phyloP scores from a whole-genome alignment of 164 flowering plant species.

The Tinospora cordifolia region DNA sequence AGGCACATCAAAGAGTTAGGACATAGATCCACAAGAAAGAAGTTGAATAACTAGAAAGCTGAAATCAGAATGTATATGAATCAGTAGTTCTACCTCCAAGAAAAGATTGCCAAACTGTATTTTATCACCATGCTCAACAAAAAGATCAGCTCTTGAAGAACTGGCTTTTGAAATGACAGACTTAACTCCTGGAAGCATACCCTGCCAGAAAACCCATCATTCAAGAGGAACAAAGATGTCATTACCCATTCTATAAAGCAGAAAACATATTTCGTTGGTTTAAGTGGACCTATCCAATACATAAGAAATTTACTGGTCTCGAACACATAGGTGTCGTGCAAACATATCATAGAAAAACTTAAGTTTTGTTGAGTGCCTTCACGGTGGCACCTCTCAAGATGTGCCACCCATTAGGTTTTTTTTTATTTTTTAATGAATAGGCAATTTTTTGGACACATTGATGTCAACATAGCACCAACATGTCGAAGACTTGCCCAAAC shows the following conservation, averaged over 20 bases:
- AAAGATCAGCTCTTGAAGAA: slow-evolving; percentile 63
- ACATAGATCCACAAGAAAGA: neutral
- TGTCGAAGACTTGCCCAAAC: too few species aligned
- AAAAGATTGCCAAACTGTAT: slow-evolving; percentile 64
- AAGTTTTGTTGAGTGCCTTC: too few species aligned
- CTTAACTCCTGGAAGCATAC: slow-evolving; percentile 57
- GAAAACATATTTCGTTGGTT: neutral
- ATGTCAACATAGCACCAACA: too few species aligned
- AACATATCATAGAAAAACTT: too few species aligned
- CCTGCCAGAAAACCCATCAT: slow-evolving; percentile 30
- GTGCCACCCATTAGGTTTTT: too few species aligned
- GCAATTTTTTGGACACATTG: too few species aligned
- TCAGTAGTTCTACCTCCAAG: slow-evolving; percentile 52
- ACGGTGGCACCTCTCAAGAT: too few species aligned
- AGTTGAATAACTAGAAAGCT: neutral
- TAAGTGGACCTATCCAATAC: neutral
- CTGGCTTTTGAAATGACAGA: slow-evolving; percentile 85
- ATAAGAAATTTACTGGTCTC: too few species aligned
- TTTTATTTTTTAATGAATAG: too few species aligned
- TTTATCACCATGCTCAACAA: slow-evolving; percentile 64
- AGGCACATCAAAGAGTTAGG: neutral
- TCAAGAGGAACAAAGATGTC: neutral
- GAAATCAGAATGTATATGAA: neutral
- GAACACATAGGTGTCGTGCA: too few species aligned
- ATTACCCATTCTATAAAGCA: neutral